Percentiles rank a stretch among this genome's conserved stretches.
These are phyloP conservation scores for Asterionellopsis glacialis DNA, from an alignment of 108 stramenopile genomes.

Conservation along the genomic window DNA sequence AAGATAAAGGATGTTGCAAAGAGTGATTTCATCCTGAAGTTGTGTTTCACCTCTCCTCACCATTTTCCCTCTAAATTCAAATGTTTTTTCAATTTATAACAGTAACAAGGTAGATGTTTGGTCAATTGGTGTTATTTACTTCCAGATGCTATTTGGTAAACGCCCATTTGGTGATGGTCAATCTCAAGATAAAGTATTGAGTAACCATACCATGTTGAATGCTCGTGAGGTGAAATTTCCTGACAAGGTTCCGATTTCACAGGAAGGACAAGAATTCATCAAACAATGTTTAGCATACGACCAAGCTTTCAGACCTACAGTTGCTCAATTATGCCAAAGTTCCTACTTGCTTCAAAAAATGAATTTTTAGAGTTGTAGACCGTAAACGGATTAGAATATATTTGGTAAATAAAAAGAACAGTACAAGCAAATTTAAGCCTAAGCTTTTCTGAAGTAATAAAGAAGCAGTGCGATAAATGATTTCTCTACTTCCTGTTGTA, in stretches of 20 bases:
- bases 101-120: constrained; percentile 98
- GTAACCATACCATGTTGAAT: constrained; percentile 89
- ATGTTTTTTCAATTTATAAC: no score
- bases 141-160: constrained; percentile 96
- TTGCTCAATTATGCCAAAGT: constrained; percentile 80
- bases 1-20: constrained; percentile 5
- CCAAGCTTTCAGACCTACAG: constrained; percentile 85
- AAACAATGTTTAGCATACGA: constrained; percentile 87
- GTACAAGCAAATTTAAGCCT: no score
- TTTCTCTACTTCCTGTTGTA: no score
- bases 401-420: neutral
- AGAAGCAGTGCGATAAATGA: no score
- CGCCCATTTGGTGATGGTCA: constrained; percentile 98
- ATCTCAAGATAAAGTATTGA: constrained; percentile 89
- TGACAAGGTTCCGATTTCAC: constrained; percentile 70
- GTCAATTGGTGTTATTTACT: constrained; percentile 98
- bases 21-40: no score
- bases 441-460: no score
- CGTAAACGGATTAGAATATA: neutral
- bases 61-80: no score
- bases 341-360: constrained; percentile 53
- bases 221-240: constrained; percentile 93
- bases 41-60: no score
- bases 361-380: neutral
- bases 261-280: constrained; percentile 92